These are phyloP conservation scores for Stenogyne calaminthoides DNA, from an alignment of 305 asterid species.

Conservation along the genomic window DNA sequence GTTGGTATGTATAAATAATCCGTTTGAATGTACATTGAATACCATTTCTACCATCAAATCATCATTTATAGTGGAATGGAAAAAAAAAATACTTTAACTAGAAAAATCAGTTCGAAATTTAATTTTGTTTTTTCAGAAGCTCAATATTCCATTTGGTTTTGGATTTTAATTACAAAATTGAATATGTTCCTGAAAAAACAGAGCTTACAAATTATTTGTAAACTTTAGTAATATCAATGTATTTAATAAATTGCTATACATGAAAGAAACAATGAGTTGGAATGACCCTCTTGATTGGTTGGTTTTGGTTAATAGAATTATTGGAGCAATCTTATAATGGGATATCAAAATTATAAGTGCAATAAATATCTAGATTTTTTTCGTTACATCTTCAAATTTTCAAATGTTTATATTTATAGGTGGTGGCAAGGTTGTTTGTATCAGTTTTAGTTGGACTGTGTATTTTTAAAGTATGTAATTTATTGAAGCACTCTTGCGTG, in stretches of 20 bases:
- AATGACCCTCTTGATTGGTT: background rate
- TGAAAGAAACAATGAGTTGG: background rate
- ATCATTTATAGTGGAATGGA: background rate
- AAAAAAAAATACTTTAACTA: background rate
- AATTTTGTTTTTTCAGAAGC: background rate
- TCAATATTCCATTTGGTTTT: background rate
- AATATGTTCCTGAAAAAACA: background rate
- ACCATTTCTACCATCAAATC: background rate
- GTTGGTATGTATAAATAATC: constrained; percentile 10
- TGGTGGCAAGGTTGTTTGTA: too few relatives aligned
- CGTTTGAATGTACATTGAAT: background rate
- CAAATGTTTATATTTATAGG: too few relatives aligned
- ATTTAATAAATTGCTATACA: too few relatives aligned
- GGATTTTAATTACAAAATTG: background rate
- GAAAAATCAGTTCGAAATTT: background rate
- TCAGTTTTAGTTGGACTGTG: too few relatives aligned
- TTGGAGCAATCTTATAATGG: background rate
- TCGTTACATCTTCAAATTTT: too few relatives aligned
- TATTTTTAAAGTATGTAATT: too few relatives aligned
- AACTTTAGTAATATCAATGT: too few relatives aligned
- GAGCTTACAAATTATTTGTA: background rate
- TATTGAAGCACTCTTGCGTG: too few relatives aligned
- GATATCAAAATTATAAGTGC: background rate
- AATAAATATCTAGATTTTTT: background rate
- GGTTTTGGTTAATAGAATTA: background rate